Conservation (phyloP, 495 filamentous ascomycete genomes). For the Talaromyces liani region DNA sequence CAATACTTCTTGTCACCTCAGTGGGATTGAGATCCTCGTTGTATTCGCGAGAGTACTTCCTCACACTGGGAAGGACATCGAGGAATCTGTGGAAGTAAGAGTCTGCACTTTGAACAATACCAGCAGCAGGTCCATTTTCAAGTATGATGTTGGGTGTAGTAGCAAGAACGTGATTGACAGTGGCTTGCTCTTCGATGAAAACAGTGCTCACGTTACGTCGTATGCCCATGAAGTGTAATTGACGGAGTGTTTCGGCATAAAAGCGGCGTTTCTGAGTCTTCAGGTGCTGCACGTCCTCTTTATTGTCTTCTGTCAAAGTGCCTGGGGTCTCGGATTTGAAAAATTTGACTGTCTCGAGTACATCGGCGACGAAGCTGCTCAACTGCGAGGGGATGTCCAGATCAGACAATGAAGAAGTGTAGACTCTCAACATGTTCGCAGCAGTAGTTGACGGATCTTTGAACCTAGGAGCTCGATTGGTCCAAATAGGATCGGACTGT, state of each 20-base stretch:
- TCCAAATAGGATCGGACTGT: slow-evolving; percentile 45
- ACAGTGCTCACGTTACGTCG: slow-evolving; percentile 66
- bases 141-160: slow-evolving; percentile 30
- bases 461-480: slow-evolving; percentile 57
- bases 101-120: slow-evolving; percentile 41
- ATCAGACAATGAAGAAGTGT: slow-evolving; percentile 40
- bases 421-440: slow-evolving; percentile 51
- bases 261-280: slow-evolving; percentile 87
- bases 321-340: slow-evolving; percentile 76
- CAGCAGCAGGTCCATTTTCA: slow-evolving; percentile 13
- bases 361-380: slow-evolving; percentile 55
- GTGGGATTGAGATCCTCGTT: slow-evolving; percentile 75
- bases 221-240: slow-evolving; percentile 80
- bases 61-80: slow-evolving; percentile 59
- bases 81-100: slow-evolving; percentile 72
- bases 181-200: slow-evolving; percentile 61
- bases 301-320: slow-evolving; percentile 72
- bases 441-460: slow-evolving; percentile 59
- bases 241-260: slow-evolving; percentile 77
- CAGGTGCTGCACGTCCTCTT: slow-evolving; percentile 70
- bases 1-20: slow-evolving; percentile 69
- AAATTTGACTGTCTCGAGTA: slow-evolving; percentile 59
- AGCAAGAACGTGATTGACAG: slow-evolving; percentile 60
- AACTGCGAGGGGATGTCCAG: slow-evolving; percentile 55
- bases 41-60: slow-evolving; percentile 58